Evolutionary conservation across 768 basidiomycete species (phyloP), one percentile per base, ranked within the genome.

Genomic region (Crepidotus variabilis): DNA sequence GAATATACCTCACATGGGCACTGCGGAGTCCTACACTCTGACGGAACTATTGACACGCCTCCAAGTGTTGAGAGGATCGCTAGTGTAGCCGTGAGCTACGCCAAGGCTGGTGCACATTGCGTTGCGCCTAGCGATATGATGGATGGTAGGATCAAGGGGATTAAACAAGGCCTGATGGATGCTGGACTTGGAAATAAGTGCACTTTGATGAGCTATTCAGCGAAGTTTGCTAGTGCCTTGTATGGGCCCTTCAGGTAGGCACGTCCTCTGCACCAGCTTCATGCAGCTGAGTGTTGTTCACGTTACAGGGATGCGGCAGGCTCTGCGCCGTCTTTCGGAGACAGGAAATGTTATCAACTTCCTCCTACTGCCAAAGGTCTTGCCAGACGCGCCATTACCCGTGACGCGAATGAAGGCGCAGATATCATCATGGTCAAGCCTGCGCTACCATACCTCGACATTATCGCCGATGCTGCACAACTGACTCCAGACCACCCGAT

Each of bases 121-220:
- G 95, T 99, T 56, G 97, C 97, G 1, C 97, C 97, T 6, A 97
- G 94, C 66, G 97, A 98, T 71, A 99, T 99, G 97, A 98, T 98
- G 94, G 97, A 99, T 68, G 97, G 96, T 0, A 80, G 96, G 18
- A 86, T 99, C 60, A 85, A 83, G 60, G 85, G 85, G 13, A 98
- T 99, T 73, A 99, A 99, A 70, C 78, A 83, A 35, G 81, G 78
- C 2, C 76, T 99, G 54, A 92, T 98, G 57, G 87, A 92, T 57
- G 81, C 81, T 45, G 93, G 94, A 16, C 78, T 85, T 47, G 94
- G 87, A 8, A 98, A 98, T 73, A 83, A 83, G 66, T 94, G 91
- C 70, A 88, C 89, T 6, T 78, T 99, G 51, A 98, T 99, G 97
- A 86, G 88, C 47, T 99, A 99, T 69, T 91, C 92, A 8, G 97